A percentile compares a stretch with the other conserved stretches of the same genome.
Evolutionary conservation across 768 basidiomycete species (phyloP).

Genomic region (Mycena filopes): DNA sequence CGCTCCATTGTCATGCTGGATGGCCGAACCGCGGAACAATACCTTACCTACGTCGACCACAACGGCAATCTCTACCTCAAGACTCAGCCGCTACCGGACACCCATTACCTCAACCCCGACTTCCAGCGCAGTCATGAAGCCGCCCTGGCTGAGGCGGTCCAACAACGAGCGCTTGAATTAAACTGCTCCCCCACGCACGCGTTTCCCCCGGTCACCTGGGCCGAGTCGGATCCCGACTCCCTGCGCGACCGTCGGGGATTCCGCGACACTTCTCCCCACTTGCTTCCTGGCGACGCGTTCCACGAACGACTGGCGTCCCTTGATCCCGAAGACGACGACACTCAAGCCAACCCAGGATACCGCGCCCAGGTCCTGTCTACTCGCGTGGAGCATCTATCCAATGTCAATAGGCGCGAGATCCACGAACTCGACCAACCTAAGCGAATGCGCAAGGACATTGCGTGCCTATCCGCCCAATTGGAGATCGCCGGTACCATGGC

Average conservation of each 20-base stretch:
- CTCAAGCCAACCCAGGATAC: not conserved
- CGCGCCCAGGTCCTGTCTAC: not conserved
- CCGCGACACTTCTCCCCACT: not conserved
- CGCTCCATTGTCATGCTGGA: not conserved
- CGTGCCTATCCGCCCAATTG: not conserved
- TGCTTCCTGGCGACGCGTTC: not conserved
- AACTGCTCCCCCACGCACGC: too few species aligned
- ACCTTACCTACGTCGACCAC: not conserved
- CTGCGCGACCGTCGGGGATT: too few species aligned
- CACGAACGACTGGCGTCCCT: not conserved
- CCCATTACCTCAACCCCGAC: slow-evolving; percentile 1
- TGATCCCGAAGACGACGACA: not conserved
- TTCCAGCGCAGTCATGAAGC: not conserved
- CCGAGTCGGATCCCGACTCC: too few species aligned
- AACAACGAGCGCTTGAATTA: not conserved
- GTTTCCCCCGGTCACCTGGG: too few species aligned
- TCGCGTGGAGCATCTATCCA: not conserved
- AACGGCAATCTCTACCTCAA: not conserved
- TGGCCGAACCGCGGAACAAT: not conserved
- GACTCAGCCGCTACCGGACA: not conserved
- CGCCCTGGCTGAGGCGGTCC: not conserved
- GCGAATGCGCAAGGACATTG: not conserved
- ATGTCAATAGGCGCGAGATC: not conserved
- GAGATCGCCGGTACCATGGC: not conserved
- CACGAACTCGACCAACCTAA: not conserved